A percentile compares a stretch with the other conserved stretches of the same genome.
phyloP scores from a whole-genome alignment of 129 eudicot species.

The Flaveria sonorensis region DNA sequence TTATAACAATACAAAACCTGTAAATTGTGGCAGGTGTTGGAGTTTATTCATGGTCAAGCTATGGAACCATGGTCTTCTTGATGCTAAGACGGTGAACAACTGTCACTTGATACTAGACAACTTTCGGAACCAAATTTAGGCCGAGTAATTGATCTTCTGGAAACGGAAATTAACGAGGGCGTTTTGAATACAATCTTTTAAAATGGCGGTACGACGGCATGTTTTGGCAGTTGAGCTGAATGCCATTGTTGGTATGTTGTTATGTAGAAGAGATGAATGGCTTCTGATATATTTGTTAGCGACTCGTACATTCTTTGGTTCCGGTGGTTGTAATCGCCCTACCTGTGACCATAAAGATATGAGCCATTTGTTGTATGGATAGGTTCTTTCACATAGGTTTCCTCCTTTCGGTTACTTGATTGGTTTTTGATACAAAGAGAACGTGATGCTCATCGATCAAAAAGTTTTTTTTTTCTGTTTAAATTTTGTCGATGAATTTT shows the following conservation, averaged over 20 bases:
- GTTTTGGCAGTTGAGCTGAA: neutral
- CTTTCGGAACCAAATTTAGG: neutral
- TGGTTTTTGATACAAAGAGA: neutral
- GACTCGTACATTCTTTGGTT: conserved; percentile 4
- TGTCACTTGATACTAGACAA: conserved; percentile 57
- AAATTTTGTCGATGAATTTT: too few species aligned
- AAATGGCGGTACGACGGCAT: neutral
- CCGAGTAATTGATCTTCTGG: neutral
- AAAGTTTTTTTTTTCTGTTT: too few species aligned
- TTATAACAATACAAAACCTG: neutral
- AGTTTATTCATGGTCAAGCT: conserved; percentile 70
- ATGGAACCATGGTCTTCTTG: conserved; percentile 89
- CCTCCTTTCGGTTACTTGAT: neutral
- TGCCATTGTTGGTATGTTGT: neutral
- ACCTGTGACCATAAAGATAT: neutral
- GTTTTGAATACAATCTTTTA: neutral
- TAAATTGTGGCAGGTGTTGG: conserved; percentile 77
- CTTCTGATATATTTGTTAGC: neutral
- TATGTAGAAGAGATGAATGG: neutral
- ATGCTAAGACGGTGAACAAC: conserved; percentile 65
- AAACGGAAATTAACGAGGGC: neutral
- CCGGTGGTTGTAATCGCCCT: neutral
- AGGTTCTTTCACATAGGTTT: neutral
- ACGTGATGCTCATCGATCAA: too few species aligned
- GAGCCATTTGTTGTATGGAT: neutral